Percentiles rank a stretch among this genome's conserved stretches.
phyloP scores from a whole-genome alignment of 371 early-diverging fungal genomes.

The Zopfochytrium polystomum region DNA sequence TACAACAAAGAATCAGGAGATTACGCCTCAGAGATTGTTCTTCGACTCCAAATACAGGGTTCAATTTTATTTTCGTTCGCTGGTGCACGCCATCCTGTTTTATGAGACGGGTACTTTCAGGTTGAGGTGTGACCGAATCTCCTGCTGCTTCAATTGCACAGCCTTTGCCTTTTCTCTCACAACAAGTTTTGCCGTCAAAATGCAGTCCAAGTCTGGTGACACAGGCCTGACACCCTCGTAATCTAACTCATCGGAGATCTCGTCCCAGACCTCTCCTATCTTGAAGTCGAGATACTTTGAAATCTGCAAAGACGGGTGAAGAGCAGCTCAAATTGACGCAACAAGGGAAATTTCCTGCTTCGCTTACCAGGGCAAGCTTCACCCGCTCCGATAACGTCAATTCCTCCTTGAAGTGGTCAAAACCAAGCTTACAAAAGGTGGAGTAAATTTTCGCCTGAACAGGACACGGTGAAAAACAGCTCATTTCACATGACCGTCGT shows the following conservation, averaged over 20 bases:
- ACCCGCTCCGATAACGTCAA: constrained; percentile 32
- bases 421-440: constrained; percentile 43
- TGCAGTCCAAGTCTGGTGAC: constrained; percentile 39
- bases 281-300: constrained; percentile 52
- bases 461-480: background rate
- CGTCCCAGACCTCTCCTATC: constrained; percentile 47
- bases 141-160: constrained; percentile 33
- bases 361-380: constrained; percentile 39
- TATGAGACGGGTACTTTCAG: too few relatives aligned
- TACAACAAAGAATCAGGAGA: too few relatives aligned
- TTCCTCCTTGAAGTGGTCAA: constrained; percentile 22
- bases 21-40: too few relatives aligned
- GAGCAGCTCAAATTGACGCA: background rate
- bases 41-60: too few relatives aligned
- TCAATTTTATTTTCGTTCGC: too few relatives aligned
- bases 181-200: constrained; percentile 31
- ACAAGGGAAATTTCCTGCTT: background rate
- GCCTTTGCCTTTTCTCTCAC: constrained; percentile 31
- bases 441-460: constrained; percentile 48
- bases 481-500: background rate
- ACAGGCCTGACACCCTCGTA: constrained; percentile 45
- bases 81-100: too few relatives aligned
- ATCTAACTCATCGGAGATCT: constrained; percentile 41
- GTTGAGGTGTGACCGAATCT: too few relatives aligned
- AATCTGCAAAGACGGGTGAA: constrained; percentile 30